Conservation (phyloP, 495 filamentous ascomycete species). For the Amphirosellinia nigrospora region DNA sequence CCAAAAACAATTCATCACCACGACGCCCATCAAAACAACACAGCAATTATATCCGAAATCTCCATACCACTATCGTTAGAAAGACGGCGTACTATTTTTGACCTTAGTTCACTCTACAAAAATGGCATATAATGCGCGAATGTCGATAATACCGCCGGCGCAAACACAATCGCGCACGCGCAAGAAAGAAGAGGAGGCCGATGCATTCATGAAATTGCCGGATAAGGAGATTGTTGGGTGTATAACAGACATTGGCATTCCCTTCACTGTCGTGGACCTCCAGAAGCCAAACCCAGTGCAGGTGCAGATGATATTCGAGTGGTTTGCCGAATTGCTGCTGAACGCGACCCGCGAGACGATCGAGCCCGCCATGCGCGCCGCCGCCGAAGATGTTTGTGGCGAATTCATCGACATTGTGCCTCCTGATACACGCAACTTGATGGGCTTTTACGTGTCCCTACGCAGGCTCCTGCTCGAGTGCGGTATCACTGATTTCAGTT, state of each 20-base stretch:
- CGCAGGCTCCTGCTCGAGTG: conserved; percentile 81
- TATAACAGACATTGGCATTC: conserved; percentile 93
- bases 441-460: conserved; percentile 89
- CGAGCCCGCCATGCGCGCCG: conserved; percentile 91
- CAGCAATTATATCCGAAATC: not conserved
- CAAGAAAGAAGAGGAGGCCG: conserved; percentile 80
- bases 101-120: not conserved
- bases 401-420: conserved; percentile 81
- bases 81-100: not conserved
- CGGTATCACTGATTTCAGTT: conserved; percentile 90
- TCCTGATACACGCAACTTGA: conserved; percentile 83
- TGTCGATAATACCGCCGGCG: conserved; percentile 67
- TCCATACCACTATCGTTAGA: not conserved
- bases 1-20: conserved; percentile 23
- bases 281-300: conserved; percentile 91
- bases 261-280: conserved; percentile 85
- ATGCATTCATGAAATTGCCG: conserved; percentile 84
- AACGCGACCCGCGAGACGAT: conserved; percentile 89
- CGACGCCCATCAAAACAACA: not conserved
- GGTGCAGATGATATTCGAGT: conserved; percentile 96
- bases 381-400: conserved; percentile 82
- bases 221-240: conserved; percentile 94
- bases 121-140: conserved; percentile 78
- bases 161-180: conserved; percentile 66
- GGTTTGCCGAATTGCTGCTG: conserved; percentile 92